Evolutionary conservation across 208 protist genomes (phyloP).

Genomic region (Acanthamoeba lenticulata): DNA sequence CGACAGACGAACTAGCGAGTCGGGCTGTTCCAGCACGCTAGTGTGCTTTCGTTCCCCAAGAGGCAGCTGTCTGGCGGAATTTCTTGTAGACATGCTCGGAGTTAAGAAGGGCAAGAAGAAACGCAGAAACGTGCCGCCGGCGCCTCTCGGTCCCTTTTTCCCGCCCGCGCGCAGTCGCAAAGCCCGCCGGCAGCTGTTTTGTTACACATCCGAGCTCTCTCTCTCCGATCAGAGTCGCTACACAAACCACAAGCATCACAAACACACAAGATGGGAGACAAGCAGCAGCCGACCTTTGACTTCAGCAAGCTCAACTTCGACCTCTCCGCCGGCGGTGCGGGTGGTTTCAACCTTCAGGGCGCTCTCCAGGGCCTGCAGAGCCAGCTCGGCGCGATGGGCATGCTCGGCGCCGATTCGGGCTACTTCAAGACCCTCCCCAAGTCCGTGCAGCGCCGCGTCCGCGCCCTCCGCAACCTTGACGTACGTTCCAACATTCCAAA

Average conservation of each 20-base stretch:
- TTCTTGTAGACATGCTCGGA: no score
- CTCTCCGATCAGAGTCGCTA: no score
- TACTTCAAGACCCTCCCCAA: conserved; percentile 49
- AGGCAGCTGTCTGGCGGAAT: no score
- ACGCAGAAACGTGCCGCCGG: neutral
- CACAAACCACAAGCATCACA: neutral
- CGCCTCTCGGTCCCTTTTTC: neutral
- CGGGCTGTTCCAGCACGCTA: no score
- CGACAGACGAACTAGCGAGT: no score
- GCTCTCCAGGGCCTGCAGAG: neutral
- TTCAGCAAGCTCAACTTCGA: conserved; percentile 54
- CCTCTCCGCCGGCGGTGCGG: neutral
- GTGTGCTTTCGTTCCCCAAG: no score
- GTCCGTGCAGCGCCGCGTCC: neutral
- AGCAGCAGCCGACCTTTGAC: conserved; percentile 12
- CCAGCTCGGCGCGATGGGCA: neutral
- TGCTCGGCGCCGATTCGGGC: conserved; percentile 23
- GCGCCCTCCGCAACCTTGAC: conserved; percentile 56
- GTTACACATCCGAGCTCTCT: no score
- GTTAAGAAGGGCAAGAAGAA: neutral
- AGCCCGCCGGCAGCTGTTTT: neutral
- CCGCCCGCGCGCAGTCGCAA: neutral
- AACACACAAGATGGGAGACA: neutral
- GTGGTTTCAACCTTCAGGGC: conserved; percentile 1
- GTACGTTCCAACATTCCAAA: neutral